A percentile compares a stretch with the other conserved stretches of the same genome.
These are phyloP conservation scores for Astragalus glycyphyllos DNA, from an alignment of 306 rosid species.

Conservation along the genomic window DNA sequence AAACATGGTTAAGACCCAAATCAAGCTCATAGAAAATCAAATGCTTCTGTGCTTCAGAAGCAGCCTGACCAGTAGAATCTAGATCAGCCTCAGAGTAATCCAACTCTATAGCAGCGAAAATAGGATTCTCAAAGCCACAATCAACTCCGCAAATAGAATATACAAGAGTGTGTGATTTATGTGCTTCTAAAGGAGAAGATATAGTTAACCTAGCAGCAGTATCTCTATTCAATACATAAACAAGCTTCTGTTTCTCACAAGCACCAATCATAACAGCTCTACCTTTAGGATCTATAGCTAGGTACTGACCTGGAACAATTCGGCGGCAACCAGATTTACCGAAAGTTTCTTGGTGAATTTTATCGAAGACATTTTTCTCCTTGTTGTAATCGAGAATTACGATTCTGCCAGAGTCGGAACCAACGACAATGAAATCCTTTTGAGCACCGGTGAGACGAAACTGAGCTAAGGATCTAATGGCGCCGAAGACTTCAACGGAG, in stretches of 20 bases:
- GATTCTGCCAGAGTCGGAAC: constrained; percentile 92
- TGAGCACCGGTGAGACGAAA: constrained; percentile 87
- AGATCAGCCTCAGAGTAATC: constrained; percentile 91
- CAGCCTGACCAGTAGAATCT: constrained; percentile 84
- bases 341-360: constrained; percentile 91
- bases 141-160: constrained; percentile 93
- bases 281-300: constrained; percentile 93
- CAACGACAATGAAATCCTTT: constrained; percentile 88
- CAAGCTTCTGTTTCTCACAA: constrained; percentile 94
- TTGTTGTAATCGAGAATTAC: constrained; percentile 88
- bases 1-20: constrained; percentile 91
- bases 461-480: constrained; percentile 79
- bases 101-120: constrained; percentile 90
- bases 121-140: constrained; percentile 96
- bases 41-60: constrained; percentile 80
- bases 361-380: constrained; percentile 85
- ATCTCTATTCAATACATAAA: constrained; percentile 89
- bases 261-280: constrained; percentile 98
- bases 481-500: constrained; percentile 95
- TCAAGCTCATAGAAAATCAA: constrained; percentile 94
- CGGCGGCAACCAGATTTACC: constrained; percentile 94
- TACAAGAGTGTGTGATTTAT: constrained; percentile 85
- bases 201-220: constrained; percentile 92
- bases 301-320: constrained; percentile 89
- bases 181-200: constrained; percentile 93